Evolutionary conservation across 2,329 filamentous ascomycete genomes (phyloP), one percentile per base, ranked within the genome.

Genomic region (Botrytis galanthina): DNA sequence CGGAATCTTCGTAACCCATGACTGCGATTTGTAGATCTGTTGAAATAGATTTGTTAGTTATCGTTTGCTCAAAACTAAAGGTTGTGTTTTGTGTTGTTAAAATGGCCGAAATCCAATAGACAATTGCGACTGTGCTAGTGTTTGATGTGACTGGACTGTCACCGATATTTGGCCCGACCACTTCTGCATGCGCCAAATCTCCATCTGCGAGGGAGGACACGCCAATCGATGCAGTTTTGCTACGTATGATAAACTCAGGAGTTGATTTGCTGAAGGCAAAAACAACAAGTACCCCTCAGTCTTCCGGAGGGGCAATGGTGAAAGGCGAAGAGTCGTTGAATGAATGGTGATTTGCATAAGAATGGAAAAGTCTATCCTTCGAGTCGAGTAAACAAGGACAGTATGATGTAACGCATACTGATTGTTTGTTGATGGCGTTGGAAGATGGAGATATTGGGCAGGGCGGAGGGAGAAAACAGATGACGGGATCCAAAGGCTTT

Each of bases 1-100:
- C 96, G 82, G 95, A 95, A 88, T 98, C 95, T 90, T 98, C 95
- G 90, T 97, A 94, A 91, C 93, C 94, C 95, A 98, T 98, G 88
- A 88, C 95, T 88, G 84, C 85, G 84, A 80, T 73, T 68, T 69
- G 70, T 51, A 35, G 32, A 75, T 78, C 77, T 78, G 70, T 69
- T 22, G 59, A n/a, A 37, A 42, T 35, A 51, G 44, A 54, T 18
- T 35, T 48, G 68, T 74, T 74, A 75, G 74, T 71, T 29, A 59
- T 61, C 48, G 72, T 44, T 67, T 46, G 72, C 22, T 64, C 35
- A 59, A 59, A 63, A 18, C 67, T 59, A 59, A 63, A 44, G 42
- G n/a, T 44, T 29, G 7, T 20, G 35, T 59, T 57, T 39, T 35
- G 42, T 29, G 29, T 54, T 46, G 35, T 51, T 18, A 39, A n/a